phyloP scores from a whole-genome alignment of 768 basidiomycete species.

The Mycena haematopus region DNA sequence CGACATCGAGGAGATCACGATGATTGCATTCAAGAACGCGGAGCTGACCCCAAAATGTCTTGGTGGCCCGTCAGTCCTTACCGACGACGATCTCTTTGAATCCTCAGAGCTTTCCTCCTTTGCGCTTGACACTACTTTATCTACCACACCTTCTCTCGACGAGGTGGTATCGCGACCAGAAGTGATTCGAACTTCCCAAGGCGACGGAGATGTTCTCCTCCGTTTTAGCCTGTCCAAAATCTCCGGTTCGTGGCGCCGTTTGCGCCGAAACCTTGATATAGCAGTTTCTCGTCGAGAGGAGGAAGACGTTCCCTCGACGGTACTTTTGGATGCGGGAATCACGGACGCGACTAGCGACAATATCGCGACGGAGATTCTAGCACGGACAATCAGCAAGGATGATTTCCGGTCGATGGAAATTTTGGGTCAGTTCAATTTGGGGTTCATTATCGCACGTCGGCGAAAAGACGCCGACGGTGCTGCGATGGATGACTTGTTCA shows the following conservation, averaged over 20 bases:
- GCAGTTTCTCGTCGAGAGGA: background rate
- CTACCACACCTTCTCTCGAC: slow-evolving; percentile 21
- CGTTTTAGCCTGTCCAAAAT: slow-evolving; percentile 38
- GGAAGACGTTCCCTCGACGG: slow-evolving; percentile 18
- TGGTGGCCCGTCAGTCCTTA: slow-evolving; percentile 28
- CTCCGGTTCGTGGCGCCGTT: slow-evolving; percentile 22
- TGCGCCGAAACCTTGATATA: background rate
- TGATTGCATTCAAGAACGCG: slow-evolving; percentile 28
- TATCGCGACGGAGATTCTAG: slow-evolving; percentile 68
- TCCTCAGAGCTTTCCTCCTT: slow-evolving; percentile 29
- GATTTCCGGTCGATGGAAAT: slow-evolving; percentile 88
- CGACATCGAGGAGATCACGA: slow-evolving; percentile 25
- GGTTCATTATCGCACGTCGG: slow-evolving; percentile 88
- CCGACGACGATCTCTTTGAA: slow-evolving; percentile 34
- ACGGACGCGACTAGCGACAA: slow-evolving; percentile 50
- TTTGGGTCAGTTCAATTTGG: slow-evolving; percentile 94
- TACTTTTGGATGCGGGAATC: slow-evolving; percentile 47
- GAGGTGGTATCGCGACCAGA: slow-evolving; percentile 44
- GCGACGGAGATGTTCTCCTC: slow-evolving; percentile 36
- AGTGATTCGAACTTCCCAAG: slow-evolving; percentile 43
- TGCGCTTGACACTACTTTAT: slow-evolving; percentile 26
- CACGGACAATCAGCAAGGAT: slow-evolving; percentile 83
- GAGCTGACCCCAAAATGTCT: slow-evolving; percentile 21
- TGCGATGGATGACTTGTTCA: slow-evolving; percentile 87
- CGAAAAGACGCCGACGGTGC: slow-evolving; percentile 35